Conservation (phyloP, 441 rosid species). For the Pelargonium fulgidum region DNA sequence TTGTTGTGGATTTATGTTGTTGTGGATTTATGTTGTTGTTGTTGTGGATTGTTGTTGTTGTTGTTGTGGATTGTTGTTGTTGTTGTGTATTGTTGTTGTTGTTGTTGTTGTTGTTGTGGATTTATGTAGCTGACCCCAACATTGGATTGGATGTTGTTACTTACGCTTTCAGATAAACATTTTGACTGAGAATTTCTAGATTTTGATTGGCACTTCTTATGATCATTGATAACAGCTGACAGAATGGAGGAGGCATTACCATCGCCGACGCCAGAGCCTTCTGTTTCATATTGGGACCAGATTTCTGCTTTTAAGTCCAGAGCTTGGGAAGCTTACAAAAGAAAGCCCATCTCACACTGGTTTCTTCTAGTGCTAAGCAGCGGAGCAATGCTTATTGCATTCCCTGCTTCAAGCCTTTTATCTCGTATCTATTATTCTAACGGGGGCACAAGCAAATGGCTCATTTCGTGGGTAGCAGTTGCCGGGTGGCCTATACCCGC, state of each 20-base stretch:
- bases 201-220: background rate
- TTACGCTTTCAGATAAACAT: background rate
- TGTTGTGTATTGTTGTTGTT: too few relatives aligned
- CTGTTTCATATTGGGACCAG: conserved; percentile 28
- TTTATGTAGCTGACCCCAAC: too few relatives aligned
- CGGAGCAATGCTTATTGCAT: conserved; percentile 62
- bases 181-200: background rate
- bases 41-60: too few relatives aligned
- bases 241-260: conserved; percentile 31
- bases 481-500: conserved; percentile 79
- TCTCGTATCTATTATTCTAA: conserved; percentile 66
- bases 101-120: too few relatives aligned
- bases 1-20: too few relatives aligned
- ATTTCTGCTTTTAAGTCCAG: conserved; percentile 26
- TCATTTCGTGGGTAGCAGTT: conserved; percentile 84
- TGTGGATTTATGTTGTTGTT: too few relatives aligned
- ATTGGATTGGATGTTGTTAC: background rate
- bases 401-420: conserved; percentile 70
- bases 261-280: conserved; percentile 11
- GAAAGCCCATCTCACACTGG: conserved; percentile 80
- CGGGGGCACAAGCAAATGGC: conserved; percentile 84
- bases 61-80: too few relatives aligned
- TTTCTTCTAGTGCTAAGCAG: conserved; percentile 46
- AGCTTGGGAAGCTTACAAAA: conserved; percentile 38
- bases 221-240: conserved; percentile 19